Conservation (phyloP, 805 yeast genomes). For the Ogataea philodendri region DNA sequence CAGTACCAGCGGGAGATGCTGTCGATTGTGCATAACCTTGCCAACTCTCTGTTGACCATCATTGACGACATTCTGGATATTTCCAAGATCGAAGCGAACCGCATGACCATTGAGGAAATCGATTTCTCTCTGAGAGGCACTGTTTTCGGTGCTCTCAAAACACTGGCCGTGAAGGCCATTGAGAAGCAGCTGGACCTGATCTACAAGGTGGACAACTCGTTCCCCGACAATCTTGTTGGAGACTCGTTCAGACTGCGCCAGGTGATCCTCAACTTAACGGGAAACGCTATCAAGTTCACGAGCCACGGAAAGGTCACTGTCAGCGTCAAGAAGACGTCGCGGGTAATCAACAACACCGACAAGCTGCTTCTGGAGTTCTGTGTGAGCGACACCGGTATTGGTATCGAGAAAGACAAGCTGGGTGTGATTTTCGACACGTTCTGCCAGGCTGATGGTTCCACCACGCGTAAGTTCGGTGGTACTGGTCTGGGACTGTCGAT, state of each 20-base stretch:
- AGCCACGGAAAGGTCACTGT: constrained; percentile 78
- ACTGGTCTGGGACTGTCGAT: constrained; percentile 88
- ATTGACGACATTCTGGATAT: constrained; percentile 90
- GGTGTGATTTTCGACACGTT: constrained; percentile 86
- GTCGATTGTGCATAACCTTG: constrained; percentile 83
- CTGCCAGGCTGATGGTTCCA: constrained; percentile 92
- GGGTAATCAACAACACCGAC: constrained; percentile 37
- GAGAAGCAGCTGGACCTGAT: constrained; percentile 79
- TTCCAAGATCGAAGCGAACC: constrained; percentile 88
- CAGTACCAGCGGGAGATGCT: constrained; percentile 92
- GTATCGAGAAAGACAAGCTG: constrained; percentile 79
- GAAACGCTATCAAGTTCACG: constrained; percentile 88
- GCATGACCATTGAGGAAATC: constrained; percentile 90
- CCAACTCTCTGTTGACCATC: constrained; percentile 79
- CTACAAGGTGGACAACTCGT: constrained; percentile 79
- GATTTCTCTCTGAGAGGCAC: constrained; percentile 85
- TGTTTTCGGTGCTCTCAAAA: constrained; percentile 85
- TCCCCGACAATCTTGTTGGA: constrained; percentile 84
- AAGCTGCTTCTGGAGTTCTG: constrained; percentile 71
- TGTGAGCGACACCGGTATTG: constrained; percentile 89
- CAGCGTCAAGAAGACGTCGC: constrained; percentile 57
- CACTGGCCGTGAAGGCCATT: constrained; percentile 85
- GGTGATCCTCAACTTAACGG: constrained; percentile 81
- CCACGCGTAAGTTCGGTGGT: constrained; percentile 90
- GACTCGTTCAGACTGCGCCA: constrained; percentile 87